Percentiles rank a stretch among this genome's conserved stretches.
Evolutionary conservation across 495 filamentous ascomycete genomes (phyloP).

Genomic region (Wilcoxina mikolae): DNA sequence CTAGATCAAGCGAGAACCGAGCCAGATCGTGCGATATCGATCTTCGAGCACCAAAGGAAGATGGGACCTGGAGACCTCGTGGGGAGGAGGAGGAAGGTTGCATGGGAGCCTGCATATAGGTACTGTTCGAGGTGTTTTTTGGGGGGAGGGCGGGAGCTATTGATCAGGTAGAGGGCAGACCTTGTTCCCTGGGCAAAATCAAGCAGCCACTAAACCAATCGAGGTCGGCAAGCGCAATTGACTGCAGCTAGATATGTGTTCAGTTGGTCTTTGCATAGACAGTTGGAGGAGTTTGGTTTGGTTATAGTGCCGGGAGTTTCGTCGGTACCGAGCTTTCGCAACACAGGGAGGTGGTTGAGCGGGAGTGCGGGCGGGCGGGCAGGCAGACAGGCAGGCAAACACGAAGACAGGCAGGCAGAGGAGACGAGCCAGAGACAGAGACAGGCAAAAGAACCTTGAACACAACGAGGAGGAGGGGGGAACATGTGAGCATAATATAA

Average conservation of each 20-base stretch:
- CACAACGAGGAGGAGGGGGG: constrained; percentile 9
- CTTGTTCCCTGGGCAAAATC: not conserved
- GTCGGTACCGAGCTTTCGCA: constrained; percentile 12
- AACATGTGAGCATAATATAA: constrained; percentile 31
- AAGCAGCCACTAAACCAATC: constrained; percentile 17
- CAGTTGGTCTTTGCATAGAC: not conserved
- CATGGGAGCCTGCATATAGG: constrained; percentile 29
- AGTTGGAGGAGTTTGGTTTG: constrained; percentile 1
- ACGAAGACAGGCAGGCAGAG: too few species aligned
- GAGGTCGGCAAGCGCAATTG: constrained; percentile 9
- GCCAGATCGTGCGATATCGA: constrained; percentile 45
- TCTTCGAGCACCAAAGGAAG: constrained; percentile 46
- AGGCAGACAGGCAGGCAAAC: too few species aligned
- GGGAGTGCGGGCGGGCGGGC: too few species aligned
- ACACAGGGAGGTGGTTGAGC: not conserved
- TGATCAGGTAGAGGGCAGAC: not conserved
- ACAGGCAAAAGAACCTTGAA: not conserved
- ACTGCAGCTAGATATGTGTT: constrained; percentile 3
- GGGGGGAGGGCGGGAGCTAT: not conserved
- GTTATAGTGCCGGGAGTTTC: constrained; percentile 16
- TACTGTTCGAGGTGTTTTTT: constrained; percentile 8
- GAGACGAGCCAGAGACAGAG: not conserved
- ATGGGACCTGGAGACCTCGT: constrained; percentile 23
- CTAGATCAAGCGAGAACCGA: constrained; percentile 53
- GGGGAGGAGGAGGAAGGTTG: constrained; percentile 25